These are phyloP conservation scores for Fagopyrum tataricum DNA, from an alignment of 148 eudicot species.

Conservation along the genomic window DNA sequence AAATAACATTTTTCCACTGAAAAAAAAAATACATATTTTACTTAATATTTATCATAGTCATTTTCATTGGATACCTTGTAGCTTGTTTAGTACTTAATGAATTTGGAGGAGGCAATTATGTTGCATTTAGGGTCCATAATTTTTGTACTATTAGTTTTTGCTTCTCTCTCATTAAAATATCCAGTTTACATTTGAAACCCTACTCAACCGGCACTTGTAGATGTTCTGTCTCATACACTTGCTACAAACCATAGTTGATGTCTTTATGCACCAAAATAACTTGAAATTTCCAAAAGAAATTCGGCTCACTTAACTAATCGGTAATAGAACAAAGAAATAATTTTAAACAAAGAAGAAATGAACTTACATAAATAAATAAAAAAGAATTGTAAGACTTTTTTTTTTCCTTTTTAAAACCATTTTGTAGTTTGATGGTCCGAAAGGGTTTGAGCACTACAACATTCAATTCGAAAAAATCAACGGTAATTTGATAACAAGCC, in stretches of 20 bases:
- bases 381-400: no score
- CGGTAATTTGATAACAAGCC: no score
- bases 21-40: neutral
- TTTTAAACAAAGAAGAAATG: no score
- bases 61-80: constrained; percentile 8
- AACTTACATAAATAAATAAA: no score
- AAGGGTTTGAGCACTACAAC: no score
- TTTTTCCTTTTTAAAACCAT: no score
- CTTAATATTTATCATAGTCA: neutral
- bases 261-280: neutral
- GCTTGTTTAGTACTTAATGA: neutral
- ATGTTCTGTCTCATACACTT: neutral
- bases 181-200: neutral
- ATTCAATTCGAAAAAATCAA: no score
- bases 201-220: neutral
- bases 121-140: neutral
- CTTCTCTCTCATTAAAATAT: neutral
- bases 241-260: neutral
- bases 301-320: no score
- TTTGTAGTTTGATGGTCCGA: no score
- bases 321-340: no score
- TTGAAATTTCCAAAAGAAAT: no score
- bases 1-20: neutral
- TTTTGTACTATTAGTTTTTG: no score
- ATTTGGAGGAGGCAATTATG: constrained; percentile 7